Percentiles rank a stretch among this genome's conserved stretches.
Evolutionary conservation across 805 yeast species (phyloP).

Genomic region (Kuraishia piskuri): DNA sequence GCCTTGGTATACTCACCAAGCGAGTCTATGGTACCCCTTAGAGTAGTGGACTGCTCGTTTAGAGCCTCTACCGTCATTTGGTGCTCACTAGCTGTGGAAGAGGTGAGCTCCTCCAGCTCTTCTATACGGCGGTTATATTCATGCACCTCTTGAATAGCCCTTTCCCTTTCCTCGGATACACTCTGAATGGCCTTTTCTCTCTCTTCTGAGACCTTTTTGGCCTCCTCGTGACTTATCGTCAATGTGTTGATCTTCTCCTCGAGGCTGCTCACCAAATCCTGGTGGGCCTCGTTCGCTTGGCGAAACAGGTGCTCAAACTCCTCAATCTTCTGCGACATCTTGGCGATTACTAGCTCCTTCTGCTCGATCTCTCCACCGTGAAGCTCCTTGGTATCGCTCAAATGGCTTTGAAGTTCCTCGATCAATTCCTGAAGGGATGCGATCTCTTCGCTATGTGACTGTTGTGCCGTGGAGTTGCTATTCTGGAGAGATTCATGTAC

Average conservation of each 20-base stretch:
- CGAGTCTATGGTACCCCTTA: neutral
- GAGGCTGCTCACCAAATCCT: constrained; percentile 14
- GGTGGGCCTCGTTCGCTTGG: constrained; percentile 12
- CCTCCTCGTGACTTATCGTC: too few species aligned
- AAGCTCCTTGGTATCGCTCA: neutral
- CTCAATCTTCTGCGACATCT: constrained; percentile 10
- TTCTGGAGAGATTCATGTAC: too few species aligned
- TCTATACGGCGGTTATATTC: too few species aligned
- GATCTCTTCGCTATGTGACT: neutral
- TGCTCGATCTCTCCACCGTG: neutral
- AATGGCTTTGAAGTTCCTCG: neutral
- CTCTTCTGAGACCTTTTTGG: too few species aligned
- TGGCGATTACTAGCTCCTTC: neutral
- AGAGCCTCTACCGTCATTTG: neutral
- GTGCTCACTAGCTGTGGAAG: neutral
- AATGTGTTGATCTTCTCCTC: constrained; percentile 16
- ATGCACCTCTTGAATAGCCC: too few species aligned
- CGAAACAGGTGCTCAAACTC: constrained; percentile 13
- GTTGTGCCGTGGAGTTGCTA: too few species aligned
- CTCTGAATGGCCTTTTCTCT: too few species aligned
- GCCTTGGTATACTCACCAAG: neutral
- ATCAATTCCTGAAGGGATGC: neutral
- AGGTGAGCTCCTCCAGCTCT: too few species aligned
- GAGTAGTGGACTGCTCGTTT: neutral
- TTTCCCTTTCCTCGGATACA: too few species aligned